A percentile compares a stretch with the other conserved stretches of the same genome.
These are phyloP conservation scores for Xylariomycetidae sp. DNA, from an alignment of 2,329 filamentous ascomycete genomes.

Conservation along the genomic window DNA sequence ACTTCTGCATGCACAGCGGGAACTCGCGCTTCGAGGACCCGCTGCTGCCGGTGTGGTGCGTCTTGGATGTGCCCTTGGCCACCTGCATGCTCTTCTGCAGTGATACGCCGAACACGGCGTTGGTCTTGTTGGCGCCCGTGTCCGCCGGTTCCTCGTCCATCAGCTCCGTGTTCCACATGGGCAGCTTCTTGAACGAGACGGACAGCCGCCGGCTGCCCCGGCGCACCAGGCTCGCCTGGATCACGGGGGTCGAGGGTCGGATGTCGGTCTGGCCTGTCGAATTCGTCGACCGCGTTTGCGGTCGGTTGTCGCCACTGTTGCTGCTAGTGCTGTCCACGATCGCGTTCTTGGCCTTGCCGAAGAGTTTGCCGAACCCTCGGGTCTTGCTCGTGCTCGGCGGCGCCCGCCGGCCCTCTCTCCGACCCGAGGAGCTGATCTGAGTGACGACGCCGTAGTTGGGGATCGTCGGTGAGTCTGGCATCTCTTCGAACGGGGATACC, in stretches of 20 bases:
- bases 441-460: conserved; percentile 19
- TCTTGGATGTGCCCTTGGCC: conserved; percentile 33
- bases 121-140: conserved; percentile 12
- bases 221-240: conserved; percentile 25
- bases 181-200: conserved; percentile 27
- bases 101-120: conserved; percentile 35
- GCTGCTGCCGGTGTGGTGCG: conserved; percentile 31
- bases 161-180: conserved; percentile 25
- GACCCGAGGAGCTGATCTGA: conserved; percentile 18
- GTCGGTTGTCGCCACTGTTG: conserved; percentile 20
- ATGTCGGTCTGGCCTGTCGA: conserved; percentile 12
- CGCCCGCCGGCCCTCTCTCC: conserved; percentile 4
- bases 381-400: conserved; percentile 7
- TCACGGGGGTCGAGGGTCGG: conserved; percentile 20
- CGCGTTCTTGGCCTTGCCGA: conserved; percentile 20
- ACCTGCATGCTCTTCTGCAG: conserved; percentile 35
- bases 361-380: conserved; percentile 17
- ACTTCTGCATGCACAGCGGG: conserved; percentile 37
- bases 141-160: conserved; percentile 20
- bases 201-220: conserved; percentile 26
- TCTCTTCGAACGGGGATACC: conserved; percentile 19
- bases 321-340: no score
- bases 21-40: conserved; percentile 34
- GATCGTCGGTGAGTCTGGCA: conserved; percentile 8
- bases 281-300: conserved; percentile 19